Conservation (phyloP, 139 green algal genomes). For the Chlamydomonas incerta region DNA sequence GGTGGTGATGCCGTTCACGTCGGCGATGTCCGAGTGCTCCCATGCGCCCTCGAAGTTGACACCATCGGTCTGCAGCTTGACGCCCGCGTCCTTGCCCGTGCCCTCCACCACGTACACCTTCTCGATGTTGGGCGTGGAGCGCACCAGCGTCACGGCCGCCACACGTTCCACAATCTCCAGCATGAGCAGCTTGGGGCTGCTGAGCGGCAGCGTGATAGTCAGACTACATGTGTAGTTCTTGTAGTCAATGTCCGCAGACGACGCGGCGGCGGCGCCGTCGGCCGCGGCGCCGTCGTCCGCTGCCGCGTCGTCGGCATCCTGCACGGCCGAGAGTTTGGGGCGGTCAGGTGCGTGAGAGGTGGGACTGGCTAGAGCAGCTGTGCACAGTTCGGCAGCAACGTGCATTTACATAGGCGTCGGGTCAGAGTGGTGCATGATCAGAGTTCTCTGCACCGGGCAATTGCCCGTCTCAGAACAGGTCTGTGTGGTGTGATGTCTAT, state of each 20-base stretch:
- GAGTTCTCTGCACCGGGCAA: neutral
- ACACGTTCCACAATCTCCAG: conserved; percentile 86
- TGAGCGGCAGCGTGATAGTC: conserved; percentile 65
- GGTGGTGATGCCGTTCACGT: conserved; percentile 79
- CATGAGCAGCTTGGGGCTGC: conserved; percentile 88
- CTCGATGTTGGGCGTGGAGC: conserved; percentile 56
- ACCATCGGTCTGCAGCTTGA: conserved; percentile 93
- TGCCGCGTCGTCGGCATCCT: neutral
- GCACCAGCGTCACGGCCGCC: conserved; percentile 71
- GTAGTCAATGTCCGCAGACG: conserved; percentile 39
- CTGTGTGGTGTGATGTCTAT: conserved; percentile 22
- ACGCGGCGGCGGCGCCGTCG: neutral
- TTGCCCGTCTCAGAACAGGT: conserved; percentile 12
- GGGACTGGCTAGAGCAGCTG: too few species aligned
- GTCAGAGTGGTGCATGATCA: conserved; percentile 45
- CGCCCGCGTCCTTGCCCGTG: conserved; percentile 34
- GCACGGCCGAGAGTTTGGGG: neutral
- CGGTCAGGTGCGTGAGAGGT: too few species aligned
- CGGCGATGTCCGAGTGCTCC: conserved; percentile 72
- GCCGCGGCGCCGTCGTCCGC: neutral
- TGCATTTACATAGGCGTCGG: neutral
- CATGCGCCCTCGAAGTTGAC: conserved; percentile 86
- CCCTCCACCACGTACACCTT: conserved; percentile 87
- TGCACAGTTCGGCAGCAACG: too few species aligned
- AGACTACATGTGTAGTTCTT: conserved; percentile 13